Evolutionary conservation across 768 basidiomycete species (phyloP), one percentile per base, ranked within the genome.

Genomic region (Phylloporus sp.): DNA sequence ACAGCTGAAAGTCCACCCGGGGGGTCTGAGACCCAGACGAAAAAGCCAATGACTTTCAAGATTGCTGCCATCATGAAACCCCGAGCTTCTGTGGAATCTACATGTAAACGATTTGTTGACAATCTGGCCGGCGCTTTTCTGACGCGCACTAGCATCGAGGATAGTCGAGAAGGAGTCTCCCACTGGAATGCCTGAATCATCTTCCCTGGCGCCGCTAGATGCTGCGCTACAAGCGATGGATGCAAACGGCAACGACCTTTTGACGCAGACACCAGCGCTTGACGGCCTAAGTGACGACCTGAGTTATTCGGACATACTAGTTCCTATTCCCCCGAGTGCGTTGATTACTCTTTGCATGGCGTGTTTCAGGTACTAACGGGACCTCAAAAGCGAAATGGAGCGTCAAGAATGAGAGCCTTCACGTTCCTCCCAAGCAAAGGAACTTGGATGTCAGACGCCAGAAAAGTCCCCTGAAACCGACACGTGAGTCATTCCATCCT

Each of bases 121-220:
- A 4, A 7, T 49, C 24, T 18, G 29, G n/a, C 36, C 20, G 6
- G 12, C 12, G 4, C 29, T 45, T 41, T 20, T 44, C 53, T 65
- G 50, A 65, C 36, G 26, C 26, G 7, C 5, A 27, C 5, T 20
- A 53, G 47, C 45, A 32, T 22, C 39, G 43, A 45, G 12, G 28
- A 16, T 16, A 24, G 38, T 54, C n/a, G 39, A 41, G 44, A 47
- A 34, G 36, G 36, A 18, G 20, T 2, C 26, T 23, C n/a, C 29
- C 13, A 13, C 32, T 20, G 28, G 22, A 4, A 35, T 58, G 7
- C 18, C 49, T 5, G 18, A 46, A 22, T 64, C 60, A 16, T 54
- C 45, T 34, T 62, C 62, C 8, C 22, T 64, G 2, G 36, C 24
- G 27, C n/a, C 45, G 16, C 49, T 64, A 20, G 60, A 64, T 34